phyloP scores from a whole-genome alignment of 2,329 filamentous ascomycete species.

The Fusarium concolor region DNA sequence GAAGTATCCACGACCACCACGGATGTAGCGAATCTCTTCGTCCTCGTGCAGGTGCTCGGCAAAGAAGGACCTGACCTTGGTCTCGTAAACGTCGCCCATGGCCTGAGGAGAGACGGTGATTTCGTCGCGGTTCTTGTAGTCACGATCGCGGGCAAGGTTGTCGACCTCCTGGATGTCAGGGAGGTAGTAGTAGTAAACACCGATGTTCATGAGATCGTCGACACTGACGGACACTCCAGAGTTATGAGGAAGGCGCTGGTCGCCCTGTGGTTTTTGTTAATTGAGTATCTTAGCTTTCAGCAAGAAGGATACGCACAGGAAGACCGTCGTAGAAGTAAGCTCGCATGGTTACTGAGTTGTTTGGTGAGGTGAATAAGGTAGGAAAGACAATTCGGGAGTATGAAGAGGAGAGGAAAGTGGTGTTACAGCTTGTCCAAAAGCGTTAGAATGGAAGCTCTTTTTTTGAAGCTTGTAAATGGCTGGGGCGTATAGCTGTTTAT shows the following conservation, averaged over 20 bases:
- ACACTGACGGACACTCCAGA: conserved; percentile 77
- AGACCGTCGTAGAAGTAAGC: conserved; percentile 69
- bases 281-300: not conserved
- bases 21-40: conserved; percentile 96
- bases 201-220: conserved; percentile 76
- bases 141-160: conserved; percentile 76
- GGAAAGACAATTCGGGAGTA: not conserved
- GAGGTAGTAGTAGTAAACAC: conserved; percentile 82
- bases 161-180: conserved; percentile 76
- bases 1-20: conserved; percentile 90
- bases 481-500: conserved; percentile 29
- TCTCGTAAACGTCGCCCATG: conserved; percentile 89
- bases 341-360: conserved; percentile 58
- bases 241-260: conserved; percentile 92
- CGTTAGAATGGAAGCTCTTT: conserved; percentile 14
- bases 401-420: not conserved
- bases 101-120: conserved; percentile 87
- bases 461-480: conserved; percentile 20
- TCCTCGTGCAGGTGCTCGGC: conserved; percentile 97
- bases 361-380: not conserved
- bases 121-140: conserved; percentile 95
- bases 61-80: conserved; percentile 95
- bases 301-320: conserved; percentile 56
- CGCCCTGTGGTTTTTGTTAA: conserved; percentile 69
- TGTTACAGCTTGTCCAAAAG: not conserved